Base-by-base conservation (phyloP, 2,329 filamentous ascomycete species). In the Phyllosticta citrichinensis region DNA sequence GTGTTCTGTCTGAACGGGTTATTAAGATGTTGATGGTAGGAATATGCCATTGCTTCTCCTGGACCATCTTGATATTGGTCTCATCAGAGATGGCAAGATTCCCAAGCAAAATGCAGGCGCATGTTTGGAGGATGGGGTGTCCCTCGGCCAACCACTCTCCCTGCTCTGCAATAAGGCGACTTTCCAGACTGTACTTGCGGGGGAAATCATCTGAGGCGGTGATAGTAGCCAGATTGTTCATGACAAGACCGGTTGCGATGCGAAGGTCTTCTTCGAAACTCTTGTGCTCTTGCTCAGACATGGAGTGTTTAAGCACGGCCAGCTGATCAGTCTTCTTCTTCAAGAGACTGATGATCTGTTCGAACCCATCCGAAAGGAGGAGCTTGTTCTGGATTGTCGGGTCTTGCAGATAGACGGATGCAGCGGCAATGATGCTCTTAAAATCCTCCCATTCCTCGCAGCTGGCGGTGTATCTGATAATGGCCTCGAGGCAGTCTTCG, bases 41-140 rank as follows among this genome's bases (percentile, higher is more conserved):
- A 25, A 68, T 25, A 59, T 74, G 71, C 24, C 73, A 55, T 20
- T 66, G 64, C 65, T 68, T 66, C 10, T 69, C 68, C 59, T 70
- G 66, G 40, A 74, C 71, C 70, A 75, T 71, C 17, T 69, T 63
- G 17, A 68, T 70, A 56, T 68, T 73, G 2, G 68, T 65, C 56
- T 68, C 62, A 52, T 75, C 72, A 2, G 71, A 71, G 59, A 72
- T 72, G 5, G 71, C 71, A 27, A 74, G 61, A 52, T 75, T 75
- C 3, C 72, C 73, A n/a, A 75, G 68, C 54, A 73, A 70, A 50
- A 74, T 69, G 58, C 71, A 74, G 33, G 68, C 67, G 52, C 68
- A 73, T 40, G 73, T 63, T 11, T 69, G 1, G 66, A 69, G 5
- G 68, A 71, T 50, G 69, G 71, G 3, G 64, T 64, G 52, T 60